Evolutionary conservation across 2,329 filamentous ascomycete genomes (phyloP).

Genomic region (Aspergillus costaricaensis): DNA sequence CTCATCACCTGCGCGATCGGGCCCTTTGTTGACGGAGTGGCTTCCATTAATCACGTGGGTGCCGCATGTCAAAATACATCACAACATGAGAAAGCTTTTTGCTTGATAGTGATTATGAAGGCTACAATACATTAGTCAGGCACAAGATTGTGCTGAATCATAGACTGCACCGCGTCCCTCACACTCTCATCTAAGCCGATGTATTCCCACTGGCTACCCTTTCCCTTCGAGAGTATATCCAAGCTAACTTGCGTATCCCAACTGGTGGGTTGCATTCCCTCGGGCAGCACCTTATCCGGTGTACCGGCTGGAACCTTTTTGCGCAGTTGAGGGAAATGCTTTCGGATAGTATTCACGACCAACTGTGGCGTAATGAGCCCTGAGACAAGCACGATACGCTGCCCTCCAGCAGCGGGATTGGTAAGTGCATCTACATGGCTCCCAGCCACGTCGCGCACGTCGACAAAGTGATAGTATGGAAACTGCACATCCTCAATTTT

Average conservation of each 20-base stretch:
- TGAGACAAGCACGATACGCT: constrained; percentile 53
- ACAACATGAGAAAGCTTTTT: neutral
- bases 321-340: constrained; percentile 54
- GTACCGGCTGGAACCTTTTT: constrained; percentile 52
- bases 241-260: constrained; percentile 23
- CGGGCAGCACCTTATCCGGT: constrained; percentile 23
- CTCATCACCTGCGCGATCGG: too few species aligned
- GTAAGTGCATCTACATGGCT: constrained; percentile 15
- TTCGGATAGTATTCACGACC: constrained; percentile 49
- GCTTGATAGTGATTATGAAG: too few species aligned
- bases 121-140: constrained; percentile 1
- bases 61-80: too few species aligned
- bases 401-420: constrained; percentile 8
- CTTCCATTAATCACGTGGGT: too few species aligned
- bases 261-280: constrained; percentile 23
- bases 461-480: constrained; percentile 22
- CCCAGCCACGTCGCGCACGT: constrained; percentile 16
- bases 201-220: constrained; percentile 26
- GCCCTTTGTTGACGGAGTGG: too few species aligned
- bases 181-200: constrained; percentile 29
- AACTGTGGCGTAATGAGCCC: constrained; percentile 52
- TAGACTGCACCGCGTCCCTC: constrained; percentile 26
- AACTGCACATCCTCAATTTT: constrained; percentile 20
- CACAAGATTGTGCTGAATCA: constrained; percentile 3
- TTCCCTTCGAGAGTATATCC: constrained; percentile 17